Evolutionary conservation across 441 rosid species (phyloP).

Genomic region (Mallotus repandus): DNA sequence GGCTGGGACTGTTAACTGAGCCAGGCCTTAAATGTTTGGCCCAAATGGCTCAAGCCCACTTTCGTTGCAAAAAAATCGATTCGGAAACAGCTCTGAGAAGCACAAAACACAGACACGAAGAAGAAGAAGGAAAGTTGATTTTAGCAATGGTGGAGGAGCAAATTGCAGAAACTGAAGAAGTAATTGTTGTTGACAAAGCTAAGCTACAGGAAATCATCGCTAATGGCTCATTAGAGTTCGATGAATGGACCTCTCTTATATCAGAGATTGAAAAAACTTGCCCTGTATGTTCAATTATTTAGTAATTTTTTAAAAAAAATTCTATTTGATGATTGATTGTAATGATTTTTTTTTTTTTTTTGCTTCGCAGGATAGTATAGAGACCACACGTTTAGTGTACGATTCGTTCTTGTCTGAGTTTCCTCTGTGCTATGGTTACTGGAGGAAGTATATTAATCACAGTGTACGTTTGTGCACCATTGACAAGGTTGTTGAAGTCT

Average conservation of each 20-base stretch:
- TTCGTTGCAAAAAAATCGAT: too few species aligned
- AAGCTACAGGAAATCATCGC: constrained; percentile 43
- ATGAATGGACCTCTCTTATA: constrained; percentile 79
- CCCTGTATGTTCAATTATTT: constrained; percentile 43
- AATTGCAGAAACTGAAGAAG: constrained; percentile 17
- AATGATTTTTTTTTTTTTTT: not conserved
- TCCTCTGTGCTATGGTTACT: constrained; percentile 86
- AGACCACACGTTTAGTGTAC: constrained; percentile 60
- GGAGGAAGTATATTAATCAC: constrained; percentile 80
- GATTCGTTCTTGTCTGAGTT: constrained; percentile 73
- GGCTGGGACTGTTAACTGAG: too few species aligned
- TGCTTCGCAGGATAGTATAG: constrained; percentile 57
- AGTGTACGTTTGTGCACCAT: constrained; percentile 45
- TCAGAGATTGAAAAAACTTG: constrained; percentile 49
- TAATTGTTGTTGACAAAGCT: constrained; percentile 39
- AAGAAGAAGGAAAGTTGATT: too few species aligned
- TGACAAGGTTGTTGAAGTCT: constrained; percentile 65
- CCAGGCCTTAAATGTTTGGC: too few species aligned
- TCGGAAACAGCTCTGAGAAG: too few species aligned
- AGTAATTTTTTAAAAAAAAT: too few species aligned
- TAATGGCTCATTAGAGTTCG: constrained; percentile 50
- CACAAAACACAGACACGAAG: too few species aligned
- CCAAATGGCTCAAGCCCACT: too few species aligned
- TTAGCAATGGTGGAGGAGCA: not conserved
- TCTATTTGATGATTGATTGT: not conserved